Conservation (phyloP, 2,329 filamentous ascomycete species). For the Exophiala sp. region DNA sequence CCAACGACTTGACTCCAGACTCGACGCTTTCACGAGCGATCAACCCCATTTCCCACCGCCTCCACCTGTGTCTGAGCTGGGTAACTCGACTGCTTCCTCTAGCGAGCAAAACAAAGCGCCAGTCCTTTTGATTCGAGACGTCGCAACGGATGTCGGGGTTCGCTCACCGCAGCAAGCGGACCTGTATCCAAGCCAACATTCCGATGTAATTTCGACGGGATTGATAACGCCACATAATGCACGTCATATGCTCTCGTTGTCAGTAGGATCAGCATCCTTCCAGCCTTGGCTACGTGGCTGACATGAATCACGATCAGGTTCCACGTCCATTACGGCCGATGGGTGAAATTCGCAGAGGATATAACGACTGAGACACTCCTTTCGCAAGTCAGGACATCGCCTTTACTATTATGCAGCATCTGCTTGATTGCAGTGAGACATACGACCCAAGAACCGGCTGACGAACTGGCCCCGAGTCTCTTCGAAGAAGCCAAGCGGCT, state of each 20-base stretch:
- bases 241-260: conserved; percentile 27
- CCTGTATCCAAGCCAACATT: conserved; percentile 6
- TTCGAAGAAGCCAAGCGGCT: conserved; percentile 36
- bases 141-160: conserved; percentile 31
- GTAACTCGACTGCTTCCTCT: neutral
- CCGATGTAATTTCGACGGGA: conserved; percentile 30
- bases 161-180: conserved; percentile 13
- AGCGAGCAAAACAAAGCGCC: conserved; percentile 26
- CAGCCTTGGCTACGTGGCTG: neutral
- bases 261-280: neutral
- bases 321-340: conserved; percentile 40
- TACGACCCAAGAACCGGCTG: conserved; percentile 37
- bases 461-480: conserved; percentile 35
- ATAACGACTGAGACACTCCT: conserved; percentile 31
- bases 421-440: conserved; percentile 42
- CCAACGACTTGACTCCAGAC: neutral
- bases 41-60: too few species aligned
- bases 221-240: conserved; percentile 28
- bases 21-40: neutral
- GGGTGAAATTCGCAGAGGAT: conserved; percentile 36
- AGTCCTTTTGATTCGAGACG: conserved; percentile 33
- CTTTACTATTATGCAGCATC: conserved; percentile 37
- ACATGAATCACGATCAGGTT: conserved; percentile 28
- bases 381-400: conserved; percentile 34
- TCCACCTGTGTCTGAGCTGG: conserved; percentile 16